Evolutionary conservation across 1,139 yeast species (phyloP).

Genomic region (Pichia sorboxylosa): DNA sequence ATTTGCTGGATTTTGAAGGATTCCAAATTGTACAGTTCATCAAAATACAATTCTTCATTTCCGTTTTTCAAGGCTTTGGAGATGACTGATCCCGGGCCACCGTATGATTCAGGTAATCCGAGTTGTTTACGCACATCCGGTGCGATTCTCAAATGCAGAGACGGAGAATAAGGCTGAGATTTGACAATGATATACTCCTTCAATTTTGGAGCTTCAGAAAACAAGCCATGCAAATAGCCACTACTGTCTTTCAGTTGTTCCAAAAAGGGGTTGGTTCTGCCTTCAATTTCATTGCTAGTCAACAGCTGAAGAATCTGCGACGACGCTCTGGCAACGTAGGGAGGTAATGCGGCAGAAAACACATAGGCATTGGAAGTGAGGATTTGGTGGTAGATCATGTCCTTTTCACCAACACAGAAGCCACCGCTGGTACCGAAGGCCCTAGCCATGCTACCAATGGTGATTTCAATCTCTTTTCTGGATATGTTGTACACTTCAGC

Average conservation of each 20-base stretch:
- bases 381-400: slow-evolving; percentile 87
- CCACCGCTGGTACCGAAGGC: slow-evolving; percentile 91
- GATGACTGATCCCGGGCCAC: slow-evolving; percentile 25
- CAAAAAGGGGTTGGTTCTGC: slow-evolving; percentile 15
- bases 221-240: slow-evolving; percentile 26
- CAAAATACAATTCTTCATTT: slow-evolving; percentile 22
- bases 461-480: slow-evolving; percentile 62
- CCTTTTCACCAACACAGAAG: slow-evolving; percentile 75
- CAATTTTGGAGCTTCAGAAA: slow-evolving; percentile 26
- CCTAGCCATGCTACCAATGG: slow-evolving; percentile 77
- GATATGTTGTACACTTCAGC: slow-evolving; percentile 61
- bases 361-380: slow-evolving; percentile 84
- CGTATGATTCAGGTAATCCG: slow-evolving; percentile 38
- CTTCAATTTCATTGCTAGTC: slow-evolving; percentile 19
- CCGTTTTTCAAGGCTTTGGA: slow-evolving; percentile 21
- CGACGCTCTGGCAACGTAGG: slow-evolving; percentile 72
- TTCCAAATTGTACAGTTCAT: slow-evolving; percentile 44
- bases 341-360: slow-evolving; percentile 90
- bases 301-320: slow-evolving; percentile 45
- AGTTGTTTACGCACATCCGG: slow-evolving; percentile 32
- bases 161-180: slow-evolving; percentile 54
- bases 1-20: slow-evolving; percentile 52
- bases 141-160: slow-evolving; percentile 48
- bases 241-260: slow-evolving; percentile 23
- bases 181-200: slow-evolving; percentile 34